Conservation (phyloP, 139 green algal species). For the Coccomyxa sp. region DNA sequence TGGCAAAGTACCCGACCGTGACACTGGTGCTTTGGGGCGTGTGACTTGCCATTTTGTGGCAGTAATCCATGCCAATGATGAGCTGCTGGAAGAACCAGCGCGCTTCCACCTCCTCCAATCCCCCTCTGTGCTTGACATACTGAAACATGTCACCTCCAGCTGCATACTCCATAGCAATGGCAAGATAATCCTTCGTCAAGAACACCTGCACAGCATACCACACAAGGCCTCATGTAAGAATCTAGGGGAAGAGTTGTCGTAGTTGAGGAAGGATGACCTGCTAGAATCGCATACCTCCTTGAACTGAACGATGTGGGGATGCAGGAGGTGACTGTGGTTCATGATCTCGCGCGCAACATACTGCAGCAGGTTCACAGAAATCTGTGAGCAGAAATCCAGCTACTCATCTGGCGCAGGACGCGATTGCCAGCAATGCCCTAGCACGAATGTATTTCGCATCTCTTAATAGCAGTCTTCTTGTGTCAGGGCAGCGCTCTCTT, state of each 20-base stretch:
- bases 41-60: conserved; percentile 41
- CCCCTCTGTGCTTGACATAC: conserved; percentile 58
- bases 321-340: conserved; percentile 20
- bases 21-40: not conserved
- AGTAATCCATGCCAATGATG: conserved; percentile 58
- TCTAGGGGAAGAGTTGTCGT: not conserved
- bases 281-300: conserved; percentile 45
- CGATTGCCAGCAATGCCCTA: too few relatives aligned
- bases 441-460: too few relatives aligned
- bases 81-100: conserved; percentile 68
- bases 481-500: too few relatives aligned
- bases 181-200: conserved; percentile 75
- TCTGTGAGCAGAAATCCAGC: not conserved
- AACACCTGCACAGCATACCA: conserved; percentile 57
- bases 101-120: conserved; percentile 42
- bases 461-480: not conserved
- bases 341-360: conserved; percentile 28
- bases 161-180: conserved; percentile 93
- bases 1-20: not conserved
- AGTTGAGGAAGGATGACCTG: too few relatives aligned
- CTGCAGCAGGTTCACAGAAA: not conserved
- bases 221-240: not conserved
- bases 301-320: conserved; percentile 60
- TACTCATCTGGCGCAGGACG: too few relatives aligned
- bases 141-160: conserved; percentile 82